Percentiles rank a stretch among this genome's conserved stretches.
Evolutionary conservation across 305 asterid genomes (phyloP).

Genomic region (Fraxinus angustifolia): DNA sequence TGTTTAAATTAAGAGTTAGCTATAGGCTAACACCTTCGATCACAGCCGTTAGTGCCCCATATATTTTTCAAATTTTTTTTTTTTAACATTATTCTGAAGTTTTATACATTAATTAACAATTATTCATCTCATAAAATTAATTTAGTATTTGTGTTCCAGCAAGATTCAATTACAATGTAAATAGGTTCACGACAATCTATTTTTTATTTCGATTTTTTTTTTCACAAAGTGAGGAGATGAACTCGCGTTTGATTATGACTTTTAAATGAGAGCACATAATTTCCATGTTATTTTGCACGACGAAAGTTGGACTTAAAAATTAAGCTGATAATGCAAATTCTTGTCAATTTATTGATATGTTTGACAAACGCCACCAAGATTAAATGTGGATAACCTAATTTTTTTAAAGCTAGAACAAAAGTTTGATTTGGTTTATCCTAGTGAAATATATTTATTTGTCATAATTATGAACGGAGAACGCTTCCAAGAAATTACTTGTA

Average conservation of each 20-base stretch:
- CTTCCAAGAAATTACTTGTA: background rate
- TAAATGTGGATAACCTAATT: background rate
- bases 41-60: conserved; percentile 5
- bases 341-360: background rate
- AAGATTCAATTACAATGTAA: background rate
- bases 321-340: background rate
- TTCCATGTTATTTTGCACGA: background rate
- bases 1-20: background rate
- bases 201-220: background rate
- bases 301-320: background rate
- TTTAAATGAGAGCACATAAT: background rate
- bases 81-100: background rate
- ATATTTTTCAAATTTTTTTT: background rate
- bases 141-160: background rate
- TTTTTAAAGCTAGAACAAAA: background rate
- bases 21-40: conserved; percentile 4
- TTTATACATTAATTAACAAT: background rate
- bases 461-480: background rate
- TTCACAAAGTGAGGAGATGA: background rate
- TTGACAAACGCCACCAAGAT: background rate
- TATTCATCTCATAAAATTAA: background rate
- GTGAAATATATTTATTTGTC: background rate
- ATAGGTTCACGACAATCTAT: background rate
- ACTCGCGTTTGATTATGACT: background rate
- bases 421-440: background rate